Evolutionary conservation across 2,329 filamentous ascomycete species (phyloP).

Genomic region (Ophiostoma sp.): DNA sequence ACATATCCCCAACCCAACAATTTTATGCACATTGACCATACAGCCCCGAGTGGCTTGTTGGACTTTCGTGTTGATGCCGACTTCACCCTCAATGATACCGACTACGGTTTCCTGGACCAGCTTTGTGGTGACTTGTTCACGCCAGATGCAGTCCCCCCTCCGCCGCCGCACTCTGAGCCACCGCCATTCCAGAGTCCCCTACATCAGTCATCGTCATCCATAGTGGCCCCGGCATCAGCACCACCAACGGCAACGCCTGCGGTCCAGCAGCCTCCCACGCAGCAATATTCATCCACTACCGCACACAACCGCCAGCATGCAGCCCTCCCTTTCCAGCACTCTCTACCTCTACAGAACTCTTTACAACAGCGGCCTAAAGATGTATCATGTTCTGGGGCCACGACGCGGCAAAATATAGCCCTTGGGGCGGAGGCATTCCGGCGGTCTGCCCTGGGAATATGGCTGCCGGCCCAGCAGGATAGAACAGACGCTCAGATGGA

Average conservation of each 20-base stretch:
- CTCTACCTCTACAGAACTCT: neutral
- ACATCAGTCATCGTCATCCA: neutral
- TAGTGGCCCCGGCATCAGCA: neutral
- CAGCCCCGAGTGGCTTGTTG: constrained; percentile 42
- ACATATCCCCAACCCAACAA: constrained; percentile 31
- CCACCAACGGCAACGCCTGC: neutral
- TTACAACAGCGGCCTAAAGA: neutral
- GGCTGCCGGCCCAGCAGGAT: constrained; percentile 45
- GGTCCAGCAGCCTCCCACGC: neutral
- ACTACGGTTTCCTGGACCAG: constrained; percentile 47
- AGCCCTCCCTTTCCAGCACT: neutral
- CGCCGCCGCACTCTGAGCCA: neutral
- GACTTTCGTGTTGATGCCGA: constrained; percentile 48
- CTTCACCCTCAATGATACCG: constrained; percentile 48
- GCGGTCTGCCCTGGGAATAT: constrained; percentile 50
- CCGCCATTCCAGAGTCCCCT: neutral
- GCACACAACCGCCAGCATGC: neutral
- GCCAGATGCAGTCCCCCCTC: neutral
- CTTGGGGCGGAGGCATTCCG: constrained; percentile 41
- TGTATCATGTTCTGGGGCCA: neutral
- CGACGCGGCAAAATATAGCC: constrained; percentile 22
- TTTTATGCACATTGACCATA: constrained; percentile 36
- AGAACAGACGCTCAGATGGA: constrained; percentile 42
- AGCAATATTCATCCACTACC: neutral
- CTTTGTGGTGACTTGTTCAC: constrained; percentile 42